phyloP scores from a whole-genome alignment of 2,329 filamentous ascomycete species.

The Trichoderma polysporum region DNA sequence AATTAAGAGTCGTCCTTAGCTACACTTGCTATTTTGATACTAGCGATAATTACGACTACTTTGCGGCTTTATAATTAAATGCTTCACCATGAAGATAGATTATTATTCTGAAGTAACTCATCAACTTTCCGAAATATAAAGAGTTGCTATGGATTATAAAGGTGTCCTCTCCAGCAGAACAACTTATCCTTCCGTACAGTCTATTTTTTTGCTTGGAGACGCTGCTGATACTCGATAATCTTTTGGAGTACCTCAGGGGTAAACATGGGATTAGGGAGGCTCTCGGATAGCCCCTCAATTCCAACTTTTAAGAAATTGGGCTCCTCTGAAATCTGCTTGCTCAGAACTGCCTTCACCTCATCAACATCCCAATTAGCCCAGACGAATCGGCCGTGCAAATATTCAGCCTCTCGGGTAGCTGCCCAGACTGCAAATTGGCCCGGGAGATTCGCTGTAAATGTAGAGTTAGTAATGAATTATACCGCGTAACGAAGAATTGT shows the following conservation, averaged over 20 bases:
- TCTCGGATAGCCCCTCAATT: constrained; percentile 16
- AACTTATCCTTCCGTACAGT: neutral
- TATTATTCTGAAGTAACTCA: neutral
- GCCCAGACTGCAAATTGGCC: constrained; percentile 41
- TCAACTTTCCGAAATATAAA: too few species aligned
- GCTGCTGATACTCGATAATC: neutral
- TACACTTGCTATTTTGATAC: neutral
- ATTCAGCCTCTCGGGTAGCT: constrained; percentile 38
- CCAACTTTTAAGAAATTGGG: constrained; percentile 19
- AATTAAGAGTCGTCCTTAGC: neutral
- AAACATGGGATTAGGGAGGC: neutral
- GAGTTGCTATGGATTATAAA: neutral
- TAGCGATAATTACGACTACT: neutral
- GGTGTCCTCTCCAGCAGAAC: neutral
- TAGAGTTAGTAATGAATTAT: neutral
- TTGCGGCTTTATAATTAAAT: neutral
- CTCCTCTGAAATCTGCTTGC: constrained; percentile 21
- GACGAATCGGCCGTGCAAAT: constrained; percentile 41
- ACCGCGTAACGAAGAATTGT: neutral
- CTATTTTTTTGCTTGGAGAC: neutral
- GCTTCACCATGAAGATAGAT: neutral
- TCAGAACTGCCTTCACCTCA: constrained; percentile 20
- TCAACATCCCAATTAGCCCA: constrained; percentile 44
- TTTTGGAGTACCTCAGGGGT: neutral
- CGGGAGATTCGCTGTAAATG: constrained; percentile 11